Conservation (phyloP, 495 filamentous ascomycete genomes). For the Xylaria acuta region DNA sequence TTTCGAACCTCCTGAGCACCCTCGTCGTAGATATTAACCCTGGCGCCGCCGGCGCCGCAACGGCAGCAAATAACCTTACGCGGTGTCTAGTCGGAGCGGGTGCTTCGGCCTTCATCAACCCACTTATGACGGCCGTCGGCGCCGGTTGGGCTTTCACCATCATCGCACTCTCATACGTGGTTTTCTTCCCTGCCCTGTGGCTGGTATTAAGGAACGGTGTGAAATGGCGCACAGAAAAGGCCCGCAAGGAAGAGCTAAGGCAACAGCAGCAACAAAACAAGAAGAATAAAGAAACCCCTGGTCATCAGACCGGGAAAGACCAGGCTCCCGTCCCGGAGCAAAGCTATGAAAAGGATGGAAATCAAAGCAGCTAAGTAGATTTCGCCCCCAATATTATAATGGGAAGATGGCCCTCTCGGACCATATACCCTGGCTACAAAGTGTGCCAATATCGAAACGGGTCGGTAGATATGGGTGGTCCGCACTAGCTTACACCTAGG, state of each 20-base stretch:
- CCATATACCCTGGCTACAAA: background rate
- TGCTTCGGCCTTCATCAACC: conserved; percentile 67
- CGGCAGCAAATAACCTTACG: conserved; percentile 73
- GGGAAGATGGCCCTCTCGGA: background rate
- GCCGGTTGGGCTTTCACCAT: conserved; percentile 75
- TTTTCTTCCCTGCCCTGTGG: conserved; percentile 59
- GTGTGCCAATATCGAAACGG: background rate
- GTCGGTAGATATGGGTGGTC: background rate
- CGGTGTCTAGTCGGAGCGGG: conserved; percentile 73
- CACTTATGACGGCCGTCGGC: conserved; percentile 70
- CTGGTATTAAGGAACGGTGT: conserved; percentile 48
- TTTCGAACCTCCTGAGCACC: conserved; percentile 56
- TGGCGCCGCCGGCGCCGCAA: conserved; percentile 64
- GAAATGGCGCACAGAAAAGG: conserved; percentile 44
- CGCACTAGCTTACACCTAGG: background rate
- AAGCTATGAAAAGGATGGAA: background rate
- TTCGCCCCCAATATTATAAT: background rate
- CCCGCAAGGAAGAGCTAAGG: conserved; percentile 23
- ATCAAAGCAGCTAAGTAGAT: background rate
- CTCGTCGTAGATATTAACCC: conserved; percentile 73
- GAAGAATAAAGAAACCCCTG: background rate
- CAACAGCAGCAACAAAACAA: background rate
- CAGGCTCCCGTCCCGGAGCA: background rate
- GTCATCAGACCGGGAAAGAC: background rate
- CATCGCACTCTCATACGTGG: conserved; percentile 60